Conservation (phyloP, 768 basidiomycete genomes). For the Rickenella mellea region DNA sequence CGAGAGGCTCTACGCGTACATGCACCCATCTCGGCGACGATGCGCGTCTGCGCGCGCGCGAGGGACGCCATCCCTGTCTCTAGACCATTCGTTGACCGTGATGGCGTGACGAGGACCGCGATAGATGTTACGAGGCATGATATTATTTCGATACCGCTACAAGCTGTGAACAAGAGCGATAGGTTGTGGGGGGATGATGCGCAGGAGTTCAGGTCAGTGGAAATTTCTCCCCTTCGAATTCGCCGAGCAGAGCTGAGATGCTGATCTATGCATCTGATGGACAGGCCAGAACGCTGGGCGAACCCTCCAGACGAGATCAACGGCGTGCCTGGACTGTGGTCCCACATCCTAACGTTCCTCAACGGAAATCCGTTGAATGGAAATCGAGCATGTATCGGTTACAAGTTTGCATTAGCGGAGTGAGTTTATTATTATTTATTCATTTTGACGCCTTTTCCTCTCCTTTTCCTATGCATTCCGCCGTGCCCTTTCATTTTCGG, state of each 20-base stretch:
- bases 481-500: too few relatives aligned
- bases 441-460: neutral
- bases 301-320: slow-evolving; percentile 25
- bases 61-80: slow-evolving; percentile 45
- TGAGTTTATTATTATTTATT: slow-evolving; percentile 23
- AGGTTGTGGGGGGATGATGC: slow-evolving; percentile 62
- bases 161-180: slow-evolving; percentile 45
- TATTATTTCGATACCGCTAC: slow-evolving; percentile 49
- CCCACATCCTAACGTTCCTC: slow-evolving; percentile 46
- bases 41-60: slow-evolving; percentile 34
- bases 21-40: slow-evolving; percentile 48
- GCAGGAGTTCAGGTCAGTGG: slow-evolving; percentile 39
- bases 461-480: neutral
- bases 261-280: neutral
- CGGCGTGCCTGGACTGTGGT: slow-evolving; percentile 41
- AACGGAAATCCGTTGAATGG: slow-evolving; percentile 40
- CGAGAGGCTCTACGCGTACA: slow-evolving; percentile 48
- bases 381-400: slow-evolving; percentile 53
- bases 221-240: neutral
- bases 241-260: neutral
- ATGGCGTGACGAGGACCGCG: slow-evolving; percentile 19
- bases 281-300: slow-evolving; percentile 46
- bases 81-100: slow-evolving; percentile 19
- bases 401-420: slow-evolving; percentile 52
- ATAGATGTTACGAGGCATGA: slow-evolving; percentile 39